Percentiles rank a stretch among this genome's conserved stretches.
phyloP scores from a whole-genome alignment of 2,329 filamentous ascomycete genomes.

The Tolypocladium endophyticum region DNA sequence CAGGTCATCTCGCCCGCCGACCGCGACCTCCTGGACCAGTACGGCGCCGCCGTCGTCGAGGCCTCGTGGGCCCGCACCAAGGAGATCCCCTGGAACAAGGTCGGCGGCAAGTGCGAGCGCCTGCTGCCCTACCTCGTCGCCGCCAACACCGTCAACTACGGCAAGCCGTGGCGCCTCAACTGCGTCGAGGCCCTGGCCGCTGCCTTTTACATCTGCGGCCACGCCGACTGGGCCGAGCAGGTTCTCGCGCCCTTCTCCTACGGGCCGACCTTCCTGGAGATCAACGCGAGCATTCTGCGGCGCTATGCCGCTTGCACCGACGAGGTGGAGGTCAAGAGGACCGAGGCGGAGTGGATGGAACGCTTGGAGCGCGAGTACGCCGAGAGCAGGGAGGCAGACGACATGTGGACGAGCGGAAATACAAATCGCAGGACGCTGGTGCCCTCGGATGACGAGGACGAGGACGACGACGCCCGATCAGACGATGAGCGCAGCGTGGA shows the following conservation, averaged over 20 bases:
- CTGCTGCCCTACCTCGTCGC: slow-evolving; percentile 90
- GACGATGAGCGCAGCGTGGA: slow-evolving; percentile 37
- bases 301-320: slow-evolving; percentile 76
- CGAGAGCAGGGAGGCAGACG: slow-evolving; percentile 63
- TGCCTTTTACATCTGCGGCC: slow-evolving; percentile 86
- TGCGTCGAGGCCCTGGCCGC: slow-evolving; percentile 92
- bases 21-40: slow-evolving; percentile 68
- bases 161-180: slow-evolving; percentile 87
- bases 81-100: slow-evolving; percentile 83
- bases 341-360: slow-evolving; percentile 79
- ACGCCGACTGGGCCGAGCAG: slow-evolving; percentile 79
- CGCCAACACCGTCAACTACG: slow-evolving; percentile 95
- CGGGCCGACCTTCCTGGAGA: slow-evolving; percentile 77
- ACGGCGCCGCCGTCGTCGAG: slow-evolving; percentile 91
- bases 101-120: slow-evolving; percentile 88
- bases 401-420: slow-evolving; percentile 88
- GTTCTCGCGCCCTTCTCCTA: slow-evolving; percentile 81
- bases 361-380: slow-evolving; percentile 84
- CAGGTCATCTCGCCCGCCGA: slow-evolving; percentile 76
- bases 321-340: slow-evolving; percentile 72
- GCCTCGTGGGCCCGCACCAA: slow-evolving; percentile 91
- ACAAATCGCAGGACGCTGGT: slow-evolving; percentile 55
- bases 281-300: slow-evolving; percentile 74
- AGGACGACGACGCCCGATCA: slow-evolving; percentile 25
- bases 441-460: slow-evolving; percentile 38